Percentiles rank a stretch among this genome's conserved stretches.
Evolutionary conservation across 148 eudicot genomes (phyloP).

Genomic region (Camellia japonica): DNA sequence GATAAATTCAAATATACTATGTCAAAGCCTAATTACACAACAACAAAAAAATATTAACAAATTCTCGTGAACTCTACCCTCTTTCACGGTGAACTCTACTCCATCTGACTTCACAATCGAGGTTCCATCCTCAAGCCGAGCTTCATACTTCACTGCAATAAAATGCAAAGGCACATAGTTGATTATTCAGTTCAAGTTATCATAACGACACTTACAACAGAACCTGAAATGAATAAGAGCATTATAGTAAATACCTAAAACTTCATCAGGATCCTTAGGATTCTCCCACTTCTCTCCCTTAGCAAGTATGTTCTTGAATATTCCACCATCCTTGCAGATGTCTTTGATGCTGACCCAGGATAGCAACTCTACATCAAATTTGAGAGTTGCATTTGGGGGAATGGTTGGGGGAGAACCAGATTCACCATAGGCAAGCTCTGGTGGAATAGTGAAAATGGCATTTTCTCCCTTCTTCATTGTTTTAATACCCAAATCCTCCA

Average conservation of each 20-base stretch:
- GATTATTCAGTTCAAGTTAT: neutral
- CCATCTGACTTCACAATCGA: constrained; percentile 67
- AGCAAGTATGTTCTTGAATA: constrained; percentile 70
- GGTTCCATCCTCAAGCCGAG: constrained; percentile 74
- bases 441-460: constrained; percentile 86
- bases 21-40: neutral
- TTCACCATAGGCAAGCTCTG: too few relatives aligned
- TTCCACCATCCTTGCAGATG: constrained; percentile 96
- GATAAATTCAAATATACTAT: neutral
- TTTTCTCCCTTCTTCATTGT: constrained; percentile 98
- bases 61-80: constrained; percentile 38
- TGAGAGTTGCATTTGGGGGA: too few relatives aligned
- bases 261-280: constrained; percentile 94
- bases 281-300: constrained; percentile 98
- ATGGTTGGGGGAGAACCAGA: too few relatives aligned
- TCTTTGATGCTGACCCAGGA: constrained; percentile 91
- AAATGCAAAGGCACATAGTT: neutral
- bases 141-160: constrained; percentile 75
- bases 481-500: constrained; percentile 78
- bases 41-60: neutral
- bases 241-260: constrained; percentile 49
- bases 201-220: too few relatives aligned
- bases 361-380: too few relatives aligned
- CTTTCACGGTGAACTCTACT: constrained; percentile 71
- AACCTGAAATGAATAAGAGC: neutral